phyloP scores from a whole-genome alignment of 345 rosid species.

The Aethionema arabicum region DNA sequence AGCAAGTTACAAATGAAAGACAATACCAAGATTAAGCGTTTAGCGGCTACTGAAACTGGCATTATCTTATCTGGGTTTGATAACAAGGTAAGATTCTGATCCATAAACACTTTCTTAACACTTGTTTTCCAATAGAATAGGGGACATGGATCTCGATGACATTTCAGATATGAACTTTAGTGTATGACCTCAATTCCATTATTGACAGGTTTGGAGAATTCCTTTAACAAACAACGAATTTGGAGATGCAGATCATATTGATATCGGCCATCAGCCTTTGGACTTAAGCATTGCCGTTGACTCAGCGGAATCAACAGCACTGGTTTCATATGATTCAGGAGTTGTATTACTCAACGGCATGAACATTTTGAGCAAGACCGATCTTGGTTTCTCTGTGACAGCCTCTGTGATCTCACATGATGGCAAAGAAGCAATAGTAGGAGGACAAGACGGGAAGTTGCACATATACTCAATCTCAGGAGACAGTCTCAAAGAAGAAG shows the following conservation, averaged over 20 bases:
- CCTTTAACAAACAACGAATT: conserved; percentile 44
- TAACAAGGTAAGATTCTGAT: conserved; percentile 39
- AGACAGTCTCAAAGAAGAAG: conserved; percentile 56
- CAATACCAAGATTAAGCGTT: conserved; percentile 55
- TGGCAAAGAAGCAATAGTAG: conserved; percentile 68
- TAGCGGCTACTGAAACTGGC: conserved; percentile 54
- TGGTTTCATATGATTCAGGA: conserved; percentile 58
- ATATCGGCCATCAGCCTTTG: conserved; percentile 57
- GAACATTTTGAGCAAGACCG: conserved; percentile 45
- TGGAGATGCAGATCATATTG: conserved; percentile 49
- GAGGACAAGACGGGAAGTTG: conserved; percentile 72
- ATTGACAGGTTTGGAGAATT: conserved; percentile 58
- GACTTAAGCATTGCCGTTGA: conserved; percentile 56
- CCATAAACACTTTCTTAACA: background rate
- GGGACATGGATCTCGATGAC: background rate
- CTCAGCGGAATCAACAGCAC: conserved; percentile 41
- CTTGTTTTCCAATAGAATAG: no score
- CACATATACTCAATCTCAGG: conserved; percentile 59
- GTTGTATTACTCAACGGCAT: conserved; percentile 55
- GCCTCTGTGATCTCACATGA: conserved; percentile 66
- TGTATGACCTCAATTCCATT: background rate
- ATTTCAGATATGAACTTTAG: background rate
- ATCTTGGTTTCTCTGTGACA: conserved; percentile 55
- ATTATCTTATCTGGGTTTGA: conserved; percentile 51
- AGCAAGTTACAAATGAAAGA: conserved; percentile 55